Evolutionary conservation across 108 stramenopile genomes (phyloP), one percentile per base, ranked within the genome.

Genomic region (Cyclotella sp.): DNA sequence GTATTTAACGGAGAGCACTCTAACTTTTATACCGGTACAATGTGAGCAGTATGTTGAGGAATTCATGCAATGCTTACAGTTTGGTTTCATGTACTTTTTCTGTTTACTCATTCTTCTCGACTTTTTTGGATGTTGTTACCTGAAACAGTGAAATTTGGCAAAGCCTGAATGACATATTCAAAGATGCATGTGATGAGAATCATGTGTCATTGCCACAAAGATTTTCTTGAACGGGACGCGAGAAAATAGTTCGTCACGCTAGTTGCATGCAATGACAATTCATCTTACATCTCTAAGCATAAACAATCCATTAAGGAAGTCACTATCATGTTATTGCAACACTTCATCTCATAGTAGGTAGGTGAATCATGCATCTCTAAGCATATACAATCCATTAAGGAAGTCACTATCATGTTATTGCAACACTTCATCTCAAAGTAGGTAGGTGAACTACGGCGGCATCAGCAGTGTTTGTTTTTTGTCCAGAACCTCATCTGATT

Each of bases 1-100:
- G 60, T 55, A 3, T 95, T 87, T 68, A 95, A 95, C 82, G 87
- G 83, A 47, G 61, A 67, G 19, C 26, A 64, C 8, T 69, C 75
- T 11, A 79, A 75, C 13, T 64, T 78, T 39, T 65, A 72, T 18
- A 24, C 65, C 9, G 68, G 71, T 49, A 87, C 92, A 28, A 68
- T 74, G 84, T 84, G 81, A 70, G 70, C 43, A 44, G 51, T 63
- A 7, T 63, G 34, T 6, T 6, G 34, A 6, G 34, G 6, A 34
- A 6, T 34, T 34, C 4, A 34, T 34, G 34, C 1, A 40, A 62
- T 12, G 34, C 5, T 40, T 9, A 40, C 39, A 24, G 8, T 34
- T 4, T 26, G 14, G 19, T 65, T n/a, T 14, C 15, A 15, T 26
- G 5, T 12, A 74, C 73, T 83, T 4, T n/a, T 24, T 59, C 57